phyloP scores from a whole-genome alignment of 2,329 filamentous ascomycete species.

The Penicillium sp. region DNA sequence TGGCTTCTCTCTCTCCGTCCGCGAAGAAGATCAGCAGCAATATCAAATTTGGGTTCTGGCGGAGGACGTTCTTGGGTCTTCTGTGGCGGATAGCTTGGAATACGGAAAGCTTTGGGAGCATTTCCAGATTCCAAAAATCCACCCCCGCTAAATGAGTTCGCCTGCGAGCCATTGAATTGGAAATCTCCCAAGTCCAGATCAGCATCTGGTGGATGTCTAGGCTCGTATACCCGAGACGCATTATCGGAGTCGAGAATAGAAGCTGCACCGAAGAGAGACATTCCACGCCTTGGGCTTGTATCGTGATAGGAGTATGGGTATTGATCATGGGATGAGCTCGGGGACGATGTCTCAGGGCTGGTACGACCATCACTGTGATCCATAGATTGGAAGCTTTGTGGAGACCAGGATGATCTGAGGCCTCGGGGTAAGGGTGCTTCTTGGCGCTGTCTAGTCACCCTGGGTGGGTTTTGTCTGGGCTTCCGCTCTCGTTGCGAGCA shows the following conservation, averaged over 20 bases:
- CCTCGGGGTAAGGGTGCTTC: not conserved
- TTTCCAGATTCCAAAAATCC: no score
- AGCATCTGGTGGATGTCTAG: not conserved
- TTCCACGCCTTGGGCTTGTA: not conserved
- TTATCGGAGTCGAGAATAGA: not conserved
- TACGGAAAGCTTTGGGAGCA: not conserved
- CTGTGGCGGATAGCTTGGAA: not conserved
- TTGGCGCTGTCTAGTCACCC: not conserved
- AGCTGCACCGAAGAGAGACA: not conserved
- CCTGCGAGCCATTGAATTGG: not conserved
- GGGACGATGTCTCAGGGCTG: not conserved
- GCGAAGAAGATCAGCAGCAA: conserved; percentile 8
- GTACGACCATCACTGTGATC: not conserved
- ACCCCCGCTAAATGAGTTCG: not conserved
- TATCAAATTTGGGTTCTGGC: conserved; percentile 7
- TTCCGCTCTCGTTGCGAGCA: not conserved
- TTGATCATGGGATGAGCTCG: not conserved
- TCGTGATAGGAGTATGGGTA: not conserved
- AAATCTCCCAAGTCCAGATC: not conserved
- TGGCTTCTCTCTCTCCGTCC: conserved; percentile 2
- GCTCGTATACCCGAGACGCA: not conserved
- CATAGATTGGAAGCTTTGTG: conserved; percentile 5
- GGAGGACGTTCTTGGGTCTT: not conserved
- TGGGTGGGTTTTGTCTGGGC: not conserved
- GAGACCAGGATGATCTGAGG: not conserved